These are phyloP conservation scores for Sporodiniella umbellata DNA, from an alignment of 371 early-diverging fungal genomes.

Conservation along the genomic window DNA sequence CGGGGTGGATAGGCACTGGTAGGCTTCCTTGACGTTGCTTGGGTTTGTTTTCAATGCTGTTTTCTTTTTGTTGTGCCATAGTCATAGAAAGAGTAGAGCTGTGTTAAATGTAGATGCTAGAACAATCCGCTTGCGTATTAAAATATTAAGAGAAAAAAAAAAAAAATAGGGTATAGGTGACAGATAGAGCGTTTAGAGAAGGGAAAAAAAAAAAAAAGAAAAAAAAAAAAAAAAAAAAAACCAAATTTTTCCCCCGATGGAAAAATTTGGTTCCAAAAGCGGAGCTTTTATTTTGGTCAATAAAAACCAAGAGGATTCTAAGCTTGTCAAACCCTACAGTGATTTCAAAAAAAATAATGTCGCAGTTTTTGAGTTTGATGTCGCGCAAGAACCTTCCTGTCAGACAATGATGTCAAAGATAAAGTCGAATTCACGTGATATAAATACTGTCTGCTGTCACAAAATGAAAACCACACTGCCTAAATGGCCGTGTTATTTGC, in stretches of 20 bases:
- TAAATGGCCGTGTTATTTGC: no score
- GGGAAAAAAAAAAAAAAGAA: neutral
- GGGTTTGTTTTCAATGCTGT: neutral
- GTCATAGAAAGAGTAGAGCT: neutral
- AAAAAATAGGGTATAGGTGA: neutral
- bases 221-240: neutral
- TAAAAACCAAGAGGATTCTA: neutral
- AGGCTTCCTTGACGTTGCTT: constrained; percentile 6
- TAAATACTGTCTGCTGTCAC: no score
- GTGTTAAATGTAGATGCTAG: no score
- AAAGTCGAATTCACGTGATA: no score
- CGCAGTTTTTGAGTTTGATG: no score
- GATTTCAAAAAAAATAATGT: no score
- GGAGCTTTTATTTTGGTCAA: neutral
- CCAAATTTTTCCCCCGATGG: neutral
- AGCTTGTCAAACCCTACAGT: no score
- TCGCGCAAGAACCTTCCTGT: no score
- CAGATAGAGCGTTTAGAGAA: neutral
- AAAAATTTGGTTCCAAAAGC: neutral
- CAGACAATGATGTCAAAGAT: no score
- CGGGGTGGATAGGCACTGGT: constrained; percentile 59
- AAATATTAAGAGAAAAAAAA: neutral
- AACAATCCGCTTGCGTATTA: no score
- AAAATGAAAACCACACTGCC: no score
- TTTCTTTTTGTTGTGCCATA: neutral